Evolutionary conservation across 1,139 yeast species (phyloP).

Genomic region (Spathaspora sp.): DNA sequence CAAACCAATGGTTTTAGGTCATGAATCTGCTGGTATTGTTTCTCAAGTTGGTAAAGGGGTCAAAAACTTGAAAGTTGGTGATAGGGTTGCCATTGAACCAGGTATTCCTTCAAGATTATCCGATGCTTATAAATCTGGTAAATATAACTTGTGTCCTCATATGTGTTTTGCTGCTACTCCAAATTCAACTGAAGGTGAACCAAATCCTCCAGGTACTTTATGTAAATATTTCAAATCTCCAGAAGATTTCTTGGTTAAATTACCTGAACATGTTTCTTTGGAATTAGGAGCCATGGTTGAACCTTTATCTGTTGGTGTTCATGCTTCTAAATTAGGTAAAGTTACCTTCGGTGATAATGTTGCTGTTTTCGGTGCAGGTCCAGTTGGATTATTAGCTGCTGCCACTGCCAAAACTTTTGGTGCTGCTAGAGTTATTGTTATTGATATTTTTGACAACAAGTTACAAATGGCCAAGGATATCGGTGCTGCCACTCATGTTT

Average conservation of each 20-base stretch:
- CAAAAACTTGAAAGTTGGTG: constrained; percentile 64
- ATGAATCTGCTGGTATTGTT: constrained; percentile 73
- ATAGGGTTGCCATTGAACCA: constrained; percentile 74
- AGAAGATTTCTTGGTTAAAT: constrained; percentile 79
- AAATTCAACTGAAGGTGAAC: constrained; percentile 34
- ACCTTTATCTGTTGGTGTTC: constrained; percentile 86
- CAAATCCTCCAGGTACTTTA: constrained; percentile 66
- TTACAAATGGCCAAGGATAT: constrained; percentile 58
- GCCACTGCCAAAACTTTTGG: constrained; percentile 82
- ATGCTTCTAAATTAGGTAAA: constrained; percentile 70
- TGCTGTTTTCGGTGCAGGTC: constrained; percentile 90
- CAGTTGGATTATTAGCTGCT: constrained; percentile 82
- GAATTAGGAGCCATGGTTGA: constrained; percentile 91
- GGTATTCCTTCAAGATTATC: constrained; percentile 77
- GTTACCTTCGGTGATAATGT: constrained; percentile 71
- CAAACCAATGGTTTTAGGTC: constrained; percentile 72
- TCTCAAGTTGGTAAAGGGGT: constrained; percentile 66
- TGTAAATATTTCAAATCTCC: constrained; percentile 72
- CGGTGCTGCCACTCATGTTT: constrained; percentile 59
- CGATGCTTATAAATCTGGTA: constrained; percentile 71
- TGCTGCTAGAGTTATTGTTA: constrained; percentile 65
- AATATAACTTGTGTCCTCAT: constrained; percentile 76
- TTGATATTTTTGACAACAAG: constrained; percentile 62
- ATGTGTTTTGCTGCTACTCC: constrained; percentile 92
- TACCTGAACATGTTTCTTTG: constrained; percentile 73